These are phyloP conservation scores for Aspergillus campestris DNA, from an alignment of 495 filamentous ascomycete species.

Conservation along the genomic window DNA sequence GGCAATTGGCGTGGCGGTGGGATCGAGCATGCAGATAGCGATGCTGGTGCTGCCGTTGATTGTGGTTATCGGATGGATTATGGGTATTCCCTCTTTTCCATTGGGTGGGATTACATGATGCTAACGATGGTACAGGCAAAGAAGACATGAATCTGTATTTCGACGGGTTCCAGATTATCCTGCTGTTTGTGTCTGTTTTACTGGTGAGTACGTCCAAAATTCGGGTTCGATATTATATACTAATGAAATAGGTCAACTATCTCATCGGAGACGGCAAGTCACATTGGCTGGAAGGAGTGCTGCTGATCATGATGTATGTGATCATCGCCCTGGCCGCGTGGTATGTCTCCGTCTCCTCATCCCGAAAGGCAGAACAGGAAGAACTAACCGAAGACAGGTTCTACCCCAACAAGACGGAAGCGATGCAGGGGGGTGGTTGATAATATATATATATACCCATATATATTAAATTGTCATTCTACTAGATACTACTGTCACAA, in stretches of 20 bases:
- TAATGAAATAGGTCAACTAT: conserved; percentile 57
- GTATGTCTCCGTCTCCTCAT: conserved; percentile 21
- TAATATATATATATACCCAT: too few species aligned
- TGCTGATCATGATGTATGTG: conserved; percentile 63
- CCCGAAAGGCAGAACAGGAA: conserved; percentile 8
- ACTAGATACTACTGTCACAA: too few species aligned
- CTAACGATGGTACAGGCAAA: conserved; percentile 11
- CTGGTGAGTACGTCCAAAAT: conserved; percentile 29
- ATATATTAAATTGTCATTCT: too few species aligned
- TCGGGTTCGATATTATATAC: too few species aligned
- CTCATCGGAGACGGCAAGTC: conserved; percentile 58
- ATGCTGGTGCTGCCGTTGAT: conserved; percentile 69
- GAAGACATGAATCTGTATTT: conserved; percentile 57
- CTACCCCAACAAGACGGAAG: conserved; percentile 24
- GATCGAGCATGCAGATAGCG: conserved; percentile 82
- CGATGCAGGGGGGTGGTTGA: not conserved
- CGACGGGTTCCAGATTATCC: conserved; percentile 72
- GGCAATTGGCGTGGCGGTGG: conserved; percentile 75
- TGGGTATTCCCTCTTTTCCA: conserved; percentile 44
- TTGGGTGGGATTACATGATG: not conserved
- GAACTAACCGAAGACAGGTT: conserved; percentile 18
- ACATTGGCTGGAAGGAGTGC: conserved; percentile 65
- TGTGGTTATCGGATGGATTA: conserved; percentile 74
- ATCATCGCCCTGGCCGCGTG: conserved; percentile 59
- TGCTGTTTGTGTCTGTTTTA: conserved; percentile 70